Base-by-base conservation (phyloP, 768 basidiomycete species). In the Suillus hirtellus region DNA sequence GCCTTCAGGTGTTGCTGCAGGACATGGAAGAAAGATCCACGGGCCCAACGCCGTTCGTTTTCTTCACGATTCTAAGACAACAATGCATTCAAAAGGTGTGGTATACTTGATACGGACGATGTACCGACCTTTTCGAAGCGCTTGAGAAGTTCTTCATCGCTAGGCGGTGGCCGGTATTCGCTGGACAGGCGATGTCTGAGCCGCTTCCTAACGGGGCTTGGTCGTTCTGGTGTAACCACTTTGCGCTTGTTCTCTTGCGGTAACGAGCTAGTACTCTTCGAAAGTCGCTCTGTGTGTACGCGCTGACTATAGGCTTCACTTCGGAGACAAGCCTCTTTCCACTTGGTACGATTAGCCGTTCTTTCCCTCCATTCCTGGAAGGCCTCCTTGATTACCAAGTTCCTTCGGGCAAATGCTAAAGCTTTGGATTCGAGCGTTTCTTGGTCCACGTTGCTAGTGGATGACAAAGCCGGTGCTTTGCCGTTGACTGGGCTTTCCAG, bases 41-140 rank as follows among this genome's bases (percentile, higher is more conserved):
- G 81, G 0, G 88, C 85, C 92, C 92, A 94, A 44, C 91, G 85
- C 14, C 81, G 82, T 66, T 86, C 82, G 63, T 90, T 86, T 64
- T 89, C 87, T 73, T 84, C 82, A 63, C 88, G 84, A 67, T 91
- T 93, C 90, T 92, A 72, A 17, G 60, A 42, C 11, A 21, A 53
- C 38, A 19, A 11, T 27, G 17, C 17, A 58, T 58, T 66, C 40
- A 35, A 64, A 66, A 37, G 50, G 52, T 67, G 63, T 69, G 61
- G 65, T 38, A 31, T 46, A 15, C 0, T 42, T 15, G 19, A 43
- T 35, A 37, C 5, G n/a, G 47, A 15, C 15, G 14, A 43, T 21
- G 4, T 19, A 61, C 75, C 72, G 70, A 90, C 91, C 85, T 90
- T 85, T 80, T 85, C 85, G 68, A 90, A 82, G 61, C 88, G 81